phyloP scores from a whole-genome alignment of 2,329 filamentous ascomycete genomes.

The Elsinoe necatrix region DNA sequence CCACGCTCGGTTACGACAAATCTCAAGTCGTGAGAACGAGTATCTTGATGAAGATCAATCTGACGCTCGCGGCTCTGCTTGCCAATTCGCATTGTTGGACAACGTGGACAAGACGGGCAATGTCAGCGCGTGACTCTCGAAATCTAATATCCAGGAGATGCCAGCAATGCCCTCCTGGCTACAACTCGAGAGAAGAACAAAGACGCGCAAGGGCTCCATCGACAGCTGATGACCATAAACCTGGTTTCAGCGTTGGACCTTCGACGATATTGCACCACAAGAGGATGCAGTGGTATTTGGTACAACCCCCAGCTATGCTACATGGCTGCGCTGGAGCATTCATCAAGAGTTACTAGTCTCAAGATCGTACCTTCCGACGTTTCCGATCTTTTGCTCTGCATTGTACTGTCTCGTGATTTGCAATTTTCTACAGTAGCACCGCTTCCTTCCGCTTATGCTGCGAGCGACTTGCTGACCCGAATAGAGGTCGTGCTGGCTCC shows the following conservation, averaged over 20 bases:
- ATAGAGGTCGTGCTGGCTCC: not conserved
- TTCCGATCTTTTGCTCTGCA: not conserved
- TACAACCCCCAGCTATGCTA: too few relatives aligned
- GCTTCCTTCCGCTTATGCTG: not conserved
- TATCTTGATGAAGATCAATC: not conserved
- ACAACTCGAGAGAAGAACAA: conserved; percentile 61
- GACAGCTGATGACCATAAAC: not conserved
- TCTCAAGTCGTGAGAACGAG: not conserved
- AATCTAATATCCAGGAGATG: conserved; percentile 60
- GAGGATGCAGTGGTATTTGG: too few relatives aligned
- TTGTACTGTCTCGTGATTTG: not conserved
- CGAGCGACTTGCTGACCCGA: not conserved
- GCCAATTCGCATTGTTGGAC: too few relatives aligned
- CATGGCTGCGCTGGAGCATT: not conserved
- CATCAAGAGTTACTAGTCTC: not conserved
- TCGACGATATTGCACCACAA: not conserved
- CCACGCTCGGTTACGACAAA: not conserved
- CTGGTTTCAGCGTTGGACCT: not conserved
- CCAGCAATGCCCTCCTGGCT: conserved; percentile 42
- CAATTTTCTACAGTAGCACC: too few relatives aligned
- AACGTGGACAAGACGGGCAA: too few relatives aligned
- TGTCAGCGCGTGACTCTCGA: conserved; percentile 44
- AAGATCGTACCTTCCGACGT: not conserved
- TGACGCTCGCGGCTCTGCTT: too few relatives aligned
- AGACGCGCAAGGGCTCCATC: conserved; percentile 23